These are phyloP conservation scores for Alternaria incomplexa DNA, from an alignment of 2,329 filamentous ascomycete genomes.

Conservation along the genomic window DNA sequence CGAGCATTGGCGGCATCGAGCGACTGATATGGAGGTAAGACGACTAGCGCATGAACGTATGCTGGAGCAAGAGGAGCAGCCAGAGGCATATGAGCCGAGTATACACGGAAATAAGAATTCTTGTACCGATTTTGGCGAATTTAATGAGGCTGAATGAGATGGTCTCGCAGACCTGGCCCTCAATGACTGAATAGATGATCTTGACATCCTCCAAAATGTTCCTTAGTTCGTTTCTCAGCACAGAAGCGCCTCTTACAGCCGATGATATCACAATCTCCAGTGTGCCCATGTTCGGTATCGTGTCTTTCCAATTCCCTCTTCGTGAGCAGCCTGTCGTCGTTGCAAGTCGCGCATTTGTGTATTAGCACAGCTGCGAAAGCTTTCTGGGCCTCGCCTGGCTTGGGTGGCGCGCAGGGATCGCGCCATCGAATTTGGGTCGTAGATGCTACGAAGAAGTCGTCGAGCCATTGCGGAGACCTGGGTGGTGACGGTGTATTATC, in stretches of 20 bases:
- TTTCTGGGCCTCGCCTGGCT: slow-evolving; percentile 18
- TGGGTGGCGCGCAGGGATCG: slow-evolving; percentile 13
- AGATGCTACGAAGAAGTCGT: slow-evolving; percentile 27
- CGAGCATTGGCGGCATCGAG: not conserved
- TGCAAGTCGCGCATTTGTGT: slow-evolving; percentile 30
- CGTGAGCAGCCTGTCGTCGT: slow-evolving; percentile 31
- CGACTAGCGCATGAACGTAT: not conserved
- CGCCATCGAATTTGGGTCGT: slow-evolving; percentile 39
- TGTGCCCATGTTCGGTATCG: slow-evolving; percentile 33
- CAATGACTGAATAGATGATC: slow-evolving; percentile 13
- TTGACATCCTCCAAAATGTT: slow-evolving; percentile 4
- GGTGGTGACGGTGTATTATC: not conserved
- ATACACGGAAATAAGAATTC: not conserved
- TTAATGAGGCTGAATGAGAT: not conserved
- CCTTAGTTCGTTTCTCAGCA: slow-evolving; percentile 2
- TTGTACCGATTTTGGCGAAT: not conserved
- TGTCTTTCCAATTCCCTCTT: slow-evolving; percentile 32
- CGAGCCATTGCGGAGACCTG: not conserved
- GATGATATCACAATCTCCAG: slow-evolving; percentile 15
- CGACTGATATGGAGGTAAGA: not conserved
- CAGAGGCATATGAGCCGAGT: not conserved
- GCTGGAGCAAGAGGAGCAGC: not conserved
- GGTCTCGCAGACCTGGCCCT: not conserved
- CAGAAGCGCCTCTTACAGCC: slow-evolving; percentile 37
- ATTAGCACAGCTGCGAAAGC: slow-evolving; percentile 17